Evolutionary conservation across 768 basidiomycete genomes (phyloP), one percentile per base, ranked within the genome.

Genomic region (Leccinum ochraceum): DNA sequence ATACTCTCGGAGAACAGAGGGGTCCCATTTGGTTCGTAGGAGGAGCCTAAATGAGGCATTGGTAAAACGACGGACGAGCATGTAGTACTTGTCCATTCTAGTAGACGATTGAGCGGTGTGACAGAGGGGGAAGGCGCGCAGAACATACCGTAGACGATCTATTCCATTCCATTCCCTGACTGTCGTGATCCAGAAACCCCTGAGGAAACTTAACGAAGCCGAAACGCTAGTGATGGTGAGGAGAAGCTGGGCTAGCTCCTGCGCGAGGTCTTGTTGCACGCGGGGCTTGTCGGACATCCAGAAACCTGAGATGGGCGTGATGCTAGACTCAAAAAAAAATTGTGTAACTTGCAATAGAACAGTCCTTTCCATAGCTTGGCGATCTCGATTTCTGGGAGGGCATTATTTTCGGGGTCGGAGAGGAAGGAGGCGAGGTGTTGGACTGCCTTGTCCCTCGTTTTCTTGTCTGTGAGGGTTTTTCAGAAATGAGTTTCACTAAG

Each of bases 211-310:
- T 2, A 98, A 75, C 2, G 94, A 84, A 46, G 85, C 77, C 24
- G 79, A 60, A 3, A 80, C 76, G 60, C 80, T 76, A 28, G 83
- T 77, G 49, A 95, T 92, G 10, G 79, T 82, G 53, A 98, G 76
- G 6, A 95, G 69, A 42, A 98, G 79, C 64, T 93, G 87, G 17
- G 96, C 90, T 42, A 99, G 76, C 66, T 95, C 92, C 16, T 82
- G 79, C 0, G 96, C 94, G 16, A 99, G 82, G 14, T 87, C 88
- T 72, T 98, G 96, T 72, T 98, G 96, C 8, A 98, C 91, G 9
- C 95, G 82, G 4, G 95, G 95, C 71, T 98, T 99, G 77, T 99
- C 96, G 10, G 95, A 98, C 95, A 98, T 98, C 95, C 96, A 99
- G 76, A 95, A 98, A 72, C 96, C 95, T 97, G 44, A 5, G 3